Percentiles rank a stretch among this genome's conserved stretches.
These are phyloP conservation scores for Ustilago vetiveriae DNA, from an alignment of 1,284 basidiomycete species.

Conservation along the genomic window DNA sequence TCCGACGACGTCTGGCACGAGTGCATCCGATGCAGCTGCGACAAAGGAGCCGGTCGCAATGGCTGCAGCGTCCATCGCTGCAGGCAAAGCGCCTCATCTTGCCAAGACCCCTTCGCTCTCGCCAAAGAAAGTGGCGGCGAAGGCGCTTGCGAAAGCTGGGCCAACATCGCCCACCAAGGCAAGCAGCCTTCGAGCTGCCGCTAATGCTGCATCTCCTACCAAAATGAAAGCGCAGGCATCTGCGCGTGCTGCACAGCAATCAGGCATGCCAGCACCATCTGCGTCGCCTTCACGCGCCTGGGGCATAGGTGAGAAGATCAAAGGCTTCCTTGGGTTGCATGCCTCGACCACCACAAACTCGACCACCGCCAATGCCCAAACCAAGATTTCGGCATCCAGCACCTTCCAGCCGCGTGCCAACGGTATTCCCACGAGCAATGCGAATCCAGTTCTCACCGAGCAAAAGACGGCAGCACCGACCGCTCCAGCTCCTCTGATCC, in stretches of 20 bases:
- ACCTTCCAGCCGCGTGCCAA: constrained; percentile 33
- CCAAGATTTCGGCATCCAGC: constrained; percentile 36
- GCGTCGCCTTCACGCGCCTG: constrained; percentile 36
- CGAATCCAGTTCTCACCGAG: constrained; percentile 1
- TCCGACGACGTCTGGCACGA: background rate
- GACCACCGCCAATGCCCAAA: constrained; percentile 23
- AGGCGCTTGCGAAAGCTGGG: constrained; percentile 32
- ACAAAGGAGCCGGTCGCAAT: constrained; percentile 4
- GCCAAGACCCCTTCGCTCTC: constrained; percentile 29
- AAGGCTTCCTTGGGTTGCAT: constrained; percentile 54
- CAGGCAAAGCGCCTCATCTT: constrained; percentile 8
- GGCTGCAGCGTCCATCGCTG: constrained; percentile 1
- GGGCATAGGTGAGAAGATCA: constrained; percentile 56
- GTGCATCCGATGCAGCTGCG: background rate
- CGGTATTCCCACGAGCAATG: constrained; percentile 6
- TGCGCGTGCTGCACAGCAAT: constrained; percentile 17
- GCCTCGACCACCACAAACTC: constrained; percentile 26
- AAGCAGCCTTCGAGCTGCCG: constrained; percentile 34
- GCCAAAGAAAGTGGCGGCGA: constrained; percentile 45
- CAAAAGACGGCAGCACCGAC: constrained; percentile 6
- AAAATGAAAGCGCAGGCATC: constrained; percentile 27
- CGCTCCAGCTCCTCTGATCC: constrained; percentile 16
- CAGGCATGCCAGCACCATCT: constrained; percentile 19
- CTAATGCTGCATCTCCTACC: constrained; percentile 29
- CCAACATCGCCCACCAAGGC: constrained; percentile 43